Evolutionary conservation across 1,284 basidiomycete genomes (phyloP).

Genomic region (Pyrrhoderma lamaoense): DNA sequence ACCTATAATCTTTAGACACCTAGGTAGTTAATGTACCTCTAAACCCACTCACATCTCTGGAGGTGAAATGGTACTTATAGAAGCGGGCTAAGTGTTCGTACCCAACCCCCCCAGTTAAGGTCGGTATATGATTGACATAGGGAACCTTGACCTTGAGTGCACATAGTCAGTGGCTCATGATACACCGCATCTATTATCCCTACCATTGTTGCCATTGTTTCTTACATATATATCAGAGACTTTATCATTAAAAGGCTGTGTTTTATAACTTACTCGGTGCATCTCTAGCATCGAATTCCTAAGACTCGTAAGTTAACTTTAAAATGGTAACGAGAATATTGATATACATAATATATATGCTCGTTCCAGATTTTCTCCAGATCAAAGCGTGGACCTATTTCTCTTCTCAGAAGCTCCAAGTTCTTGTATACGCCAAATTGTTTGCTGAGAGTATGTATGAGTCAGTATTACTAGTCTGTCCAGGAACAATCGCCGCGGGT

Average conservation of each 20-base stretch:
- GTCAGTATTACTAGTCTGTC: conserved; percentile 25
- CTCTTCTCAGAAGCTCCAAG: conserved; percentile 31
- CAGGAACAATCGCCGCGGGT: conserved; percentile 27
- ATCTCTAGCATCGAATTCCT: conserved; percentile 39
- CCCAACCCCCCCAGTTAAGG: conserved; percentile 39
- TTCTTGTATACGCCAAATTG: conserved; percentile 37
- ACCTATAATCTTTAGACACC: conserved; percentile 25
- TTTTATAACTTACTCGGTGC: conserved; percentile 29
- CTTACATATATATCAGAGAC: conserved; percentile 21
- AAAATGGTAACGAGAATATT: not conserved
- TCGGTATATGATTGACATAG: conserved; percentile 43
- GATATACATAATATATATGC: conserved; percentile 35
- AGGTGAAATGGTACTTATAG: conserved; percentile 42
- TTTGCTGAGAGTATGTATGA: conserved; percentile 34
- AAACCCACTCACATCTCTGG: conserved; percentile 24
- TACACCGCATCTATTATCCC: conserved; percentile 6
- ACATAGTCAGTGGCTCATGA: not conserved
- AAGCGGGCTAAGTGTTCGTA: conserved; percentile 35
- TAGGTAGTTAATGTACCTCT: not conserved
- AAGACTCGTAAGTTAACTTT: not conserved
- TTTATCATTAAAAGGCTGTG: not conserved
- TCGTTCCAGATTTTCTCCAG: conserved; percentile 39
- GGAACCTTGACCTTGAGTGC: conserved; percentile 34
- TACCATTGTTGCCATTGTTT: conserved; percentile 42
- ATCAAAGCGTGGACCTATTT: conserved; percentile 37